phyloP scores from a whole-genome alignment of 1,284 basidiomycete genomes.

The Ustilago vetiveriae region DNA sequence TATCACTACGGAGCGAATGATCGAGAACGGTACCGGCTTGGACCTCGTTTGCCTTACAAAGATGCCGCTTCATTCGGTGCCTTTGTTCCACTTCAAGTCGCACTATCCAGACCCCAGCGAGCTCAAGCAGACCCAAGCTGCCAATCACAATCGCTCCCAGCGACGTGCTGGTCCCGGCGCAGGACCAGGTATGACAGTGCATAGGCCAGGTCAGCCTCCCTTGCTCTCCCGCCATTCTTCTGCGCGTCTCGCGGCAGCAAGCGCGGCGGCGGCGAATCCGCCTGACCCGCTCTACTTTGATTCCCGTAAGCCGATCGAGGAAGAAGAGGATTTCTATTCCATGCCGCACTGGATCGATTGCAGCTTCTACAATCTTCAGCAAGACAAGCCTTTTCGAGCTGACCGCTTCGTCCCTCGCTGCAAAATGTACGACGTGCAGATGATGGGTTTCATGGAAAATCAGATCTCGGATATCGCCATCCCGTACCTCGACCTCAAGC shows the following conservation, averaged over 20 bases:
- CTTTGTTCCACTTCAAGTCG: slow-evolving; percentile 66
- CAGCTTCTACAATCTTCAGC: slow-evolving; percentile 66
- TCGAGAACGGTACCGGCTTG: slow-evolving; percentile 90
- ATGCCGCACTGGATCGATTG: slow-evolving; percentile 67
- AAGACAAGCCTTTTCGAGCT: slow-evolving; percentile 63
- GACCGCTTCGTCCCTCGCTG: slow-evolving; percentile 66
- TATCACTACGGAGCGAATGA: slow-evolving; percentile 91
- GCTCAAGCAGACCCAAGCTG: slow-evolving; percentile 21
- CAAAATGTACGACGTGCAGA: slow-evolving; percentile 66
- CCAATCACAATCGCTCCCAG: slow-evolving; percentile 12
- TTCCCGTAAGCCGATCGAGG: slow-evolving; percentile 29
- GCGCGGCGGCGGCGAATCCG: slow-evolving; percentile 18
- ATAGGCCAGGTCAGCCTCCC: slow-evolving; percentile 20
- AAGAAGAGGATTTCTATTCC: slow-evolving; percentile 54
- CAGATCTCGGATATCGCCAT: slow-evolving; percentile 62
- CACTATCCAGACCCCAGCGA: slow-evolving; percentile 45
- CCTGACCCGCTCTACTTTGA: slow-evolving; percentile 63
- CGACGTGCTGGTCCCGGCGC: slow-evolving; percentile 17
- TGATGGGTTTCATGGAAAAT: slow-evolving; percentile 66
- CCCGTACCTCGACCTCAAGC: slow-evolving; percentile 59
- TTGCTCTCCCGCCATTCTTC: slow-evolving; percentile 34
- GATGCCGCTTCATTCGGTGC: slow-evolving; percentile 85
- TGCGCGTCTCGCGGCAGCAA: slow-evolving; percentile 16
- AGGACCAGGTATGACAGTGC: slow-evolving; percentile 35
- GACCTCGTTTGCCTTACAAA: slow-evolving; percentile 91